Percentiles rank a stretch among this genome's conserved stretches.
Evolutionary conservation across 2,329 filamentous ascomycete species (phyloP).

Genomic region (Fusarium goolgardi): DNA sequence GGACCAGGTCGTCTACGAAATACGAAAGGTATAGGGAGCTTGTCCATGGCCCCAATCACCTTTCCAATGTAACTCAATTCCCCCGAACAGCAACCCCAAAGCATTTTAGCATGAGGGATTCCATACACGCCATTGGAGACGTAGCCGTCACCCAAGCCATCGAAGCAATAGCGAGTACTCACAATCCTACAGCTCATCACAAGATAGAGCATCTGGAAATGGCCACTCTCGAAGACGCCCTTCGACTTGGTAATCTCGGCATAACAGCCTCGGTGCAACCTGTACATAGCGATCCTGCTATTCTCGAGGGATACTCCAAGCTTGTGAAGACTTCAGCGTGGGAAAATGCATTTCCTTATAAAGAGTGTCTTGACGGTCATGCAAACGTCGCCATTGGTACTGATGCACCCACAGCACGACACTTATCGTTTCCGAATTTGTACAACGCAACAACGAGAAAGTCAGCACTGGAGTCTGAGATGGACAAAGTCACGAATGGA

Average conservation of each 20-base stretch:
- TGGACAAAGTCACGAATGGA: constrained; percentile 60
- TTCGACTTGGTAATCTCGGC: constrained; percentile 65
- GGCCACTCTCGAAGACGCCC: constrained; percentile 64
- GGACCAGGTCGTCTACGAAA: too few species aligned
- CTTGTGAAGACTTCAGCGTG: constrained; percentile 66
- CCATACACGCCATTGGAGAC: constrained; percentile 74
- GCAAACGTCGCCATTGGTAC: constrained; percentile 67
- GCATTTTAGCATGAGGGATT: too few species aligned
- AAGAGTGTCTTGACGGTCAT: constrained; percentile 67
- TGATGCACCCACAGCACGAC: constrained; percentile 70
- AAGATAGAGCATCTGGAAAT: constrained; percentile 75
- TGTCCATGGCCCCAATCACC: too few species aligned
- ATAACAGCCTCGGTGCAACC: constrained; percentile 71
- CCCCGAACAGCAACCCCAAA: too few species aligned
- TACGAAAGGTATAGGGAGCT: too few species aligned
- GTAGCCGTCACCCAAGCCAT: constrained; percentile 67
- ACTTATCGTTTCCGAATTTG: constrained; percentile 65
- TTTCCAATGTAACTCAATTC: too few species aligned
- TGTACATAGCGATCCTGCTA: constrained; percentile 70
- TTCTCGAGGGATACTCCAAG: constrained; percentile 69
- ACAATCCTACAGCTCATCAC: constrained; percentile 62
- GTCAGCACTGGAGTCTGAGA: constrained; percentile 62
- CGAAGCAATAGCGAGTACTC: constrained; percentile 62
- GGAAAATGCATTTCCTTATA: constrained; percentile 71
- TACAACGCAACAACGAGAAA: constrained; percentile 69